Evolutionary conservation across 495 filamentous ascomycete species (phyloP), one percentile per base, ranked within the genome.

Genomic region (Penicillium bialowiezense): DNA sequence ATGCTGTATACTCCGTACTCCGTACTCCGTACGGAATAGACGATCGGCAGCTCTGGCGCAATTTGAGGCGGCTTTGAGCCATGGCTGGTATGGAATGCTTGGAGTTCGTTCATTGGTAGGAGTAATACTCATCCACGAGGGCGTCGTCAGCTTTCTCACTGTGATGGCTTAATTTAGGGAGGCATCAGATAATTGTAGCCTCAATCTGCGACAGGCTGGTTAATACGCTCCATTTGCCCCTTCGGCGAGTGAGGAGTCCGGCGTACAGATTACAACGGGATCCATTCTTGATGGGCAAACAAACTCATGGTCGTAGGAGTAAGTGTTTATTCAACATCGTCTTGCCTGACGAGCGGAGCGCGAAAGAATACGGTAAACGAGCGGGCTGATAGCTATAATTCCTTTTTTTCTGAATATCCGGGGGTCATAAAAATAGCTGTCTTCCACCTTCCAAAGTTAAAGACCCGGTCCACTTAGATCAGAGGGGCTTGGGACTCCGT

Each of bases 111-210:
- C 1, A 44, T 44, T 44, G 41, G 32, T 26, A 12, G 20, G 13
- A 15, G 1, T 2, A 23, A 26, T 35, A 13, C 31, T 13, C 13
- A 3, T 23, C 15, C 29, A 5, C 18, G 15, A 2, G 31, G 12
- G 43, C 43, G 43, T 45, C 43, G 43, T 45, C 43, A 45, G 43
- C 43, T 34, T 44, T 21, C 23, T 35, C 1, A 14, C 9, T 8
- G 7, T 23, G 31, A 45, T 45, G 33, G 42, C 31, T 44, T 33
- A 21, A n/a, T 44, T 15, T 19, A n/a, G 15, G 15, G 19, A 15
- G 14, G 20, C 19, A 39, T 8, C 8, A 15, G 26, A 33, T 20
- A n/a, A n/a, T n/a, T n/a, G n/a, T n/a, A 43, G 28, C 41, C 20
- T 43, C 41, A 43, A 32, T 32, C 29, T 32, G 29, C 29, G 5